phyloP scores from a whole-genome alignment of 352 stramenopile species.

The Phytopythium helicoides region DNA sequence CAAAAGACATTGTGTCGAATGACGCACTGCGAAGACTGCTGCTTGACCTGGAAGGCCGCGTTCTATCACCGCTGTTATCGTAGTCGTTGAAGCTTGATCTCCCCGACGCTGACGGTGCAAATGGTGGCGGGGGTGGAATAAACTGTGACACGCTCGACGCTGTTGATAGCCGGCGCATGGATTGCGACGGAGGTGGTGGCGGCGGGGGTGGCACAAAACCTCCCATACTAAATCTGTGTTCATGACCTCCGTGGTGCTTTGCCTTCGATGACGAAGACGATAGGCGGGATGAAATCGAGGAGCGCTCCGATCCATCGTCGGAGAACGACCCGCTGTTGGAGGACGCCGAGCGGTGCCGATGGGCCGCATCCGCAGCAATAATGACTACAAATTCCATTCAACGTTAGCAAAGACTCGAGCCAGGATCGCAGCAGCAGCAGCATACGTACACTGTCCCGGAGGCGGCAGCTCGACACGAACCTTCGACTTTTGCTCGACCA shows the following conservation, averaged over 20 bases:
- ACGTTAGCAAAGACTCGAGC: not conserved
- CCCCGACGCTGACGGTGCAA: conserved; percentile 30
- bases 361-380: conserved; percentile 4
- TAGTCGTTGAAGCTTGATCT: conserved; percentile 21
- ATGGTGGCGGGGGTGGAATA: conserved; percentile 36
- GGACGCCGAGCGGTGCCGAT: conserved; percentile 16
- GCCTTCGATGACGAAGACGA: conserved; percentile 50
- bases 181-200: conserved; percentile 12
- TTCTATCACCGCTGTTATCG: conserved; percentile 11
- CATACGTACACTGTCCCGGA: conserved; percentile 71
- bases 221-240: conserved; percentile 15
- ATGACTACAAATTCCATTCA: conserved; percentile 1
- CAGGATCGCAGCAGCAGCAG: not conserved
- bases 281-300: conserved; percentile 47
- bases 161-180: conserved; percentile 11
- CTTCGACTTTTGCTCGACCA: conserved; percentile 61
- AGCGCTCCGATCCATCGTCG: conserved; percentile 49
- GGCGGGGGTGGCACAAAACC: conserved; percentile 22
- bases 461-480: conserved; percentile 70
- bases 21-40: conserved; percentile 55
- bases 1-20: conserved; percentile 42
- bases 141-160: conserved; percentile 30
- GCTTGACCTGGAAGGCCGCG: conserved; percentile 44
- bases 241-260: conserved; percentile 16
- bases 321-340: conserved; percentile 27